Evolutionary conservation across 495 filamentous ascomycete species (phyloP).

Genomic region (Thozetella sp.): DNA sequence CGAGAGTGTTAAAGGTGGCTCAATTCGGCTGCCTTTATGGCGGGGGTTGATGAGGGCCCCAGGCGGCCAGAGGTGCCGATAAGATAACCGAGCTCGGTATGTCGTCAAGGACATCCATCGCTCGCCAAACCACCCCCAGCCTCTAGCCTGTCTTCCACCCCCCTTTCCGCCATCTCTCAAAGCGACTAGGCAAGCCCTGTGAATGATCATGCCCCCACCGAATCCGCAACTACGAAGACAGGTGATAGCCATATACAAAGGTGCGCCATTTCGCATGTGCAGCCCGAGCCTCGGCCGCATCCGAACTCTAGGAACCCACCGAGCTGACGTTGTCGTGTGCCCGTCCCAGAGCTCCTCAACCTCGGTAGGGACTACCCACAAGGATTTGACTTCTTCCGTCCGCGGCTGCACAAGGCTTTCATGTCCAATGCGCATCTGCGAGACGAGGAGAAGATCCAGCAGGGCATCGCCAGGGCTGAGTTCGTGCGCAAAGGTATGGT

Average conservation of each 20-base stretch:
- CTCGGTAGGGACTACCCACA: slow-evolving; percentile 86
- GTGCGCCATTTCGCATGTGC: slow-evolving; percentile 41
- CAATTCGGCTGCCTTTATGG: no score
- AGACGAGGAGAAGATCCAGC: slow-evolving; percentile 73
- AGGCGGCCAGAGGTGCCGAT: background rate
- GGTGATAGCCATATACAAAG: slow-evolving; percentile 92
- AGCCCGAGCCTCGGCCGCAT: background rate
- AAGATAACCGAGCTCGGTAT: background rate
- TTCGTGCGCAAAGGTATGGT: slow-evolving; percentile 85
- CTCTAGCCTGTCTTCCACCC: background rate
- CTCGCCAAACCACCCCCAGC: no score
- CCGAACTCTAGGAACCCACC: background rate
- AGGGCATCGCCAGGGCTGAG: slow-evolving; percentile 76
- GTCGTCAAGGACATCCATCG: background rate
- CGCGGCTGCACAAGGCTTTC: slow-evolving; percentile 84
- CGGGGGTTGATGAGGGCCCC: background rate
- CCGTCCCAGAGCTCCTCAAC: slow-evolving; percentile 72
- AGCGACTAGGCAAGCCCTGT: no score
- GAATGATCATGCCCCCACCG: slow-evolving; percentile 22
- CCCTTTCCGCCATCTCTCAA: background rate
- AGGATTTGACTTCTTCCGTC: slow-evolving; percentile 82
- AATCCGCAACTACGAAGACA: slow-evolving; percentile 69
- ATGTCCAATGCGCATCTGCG: slow-evolving; percentile 66
- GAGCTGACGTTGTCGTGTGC: background rate
- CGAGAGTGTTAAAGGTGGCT: no score